phyloP scores from a whole-genome alignment of 306 rosid species.

The Arachis hypogaea region DNA sequence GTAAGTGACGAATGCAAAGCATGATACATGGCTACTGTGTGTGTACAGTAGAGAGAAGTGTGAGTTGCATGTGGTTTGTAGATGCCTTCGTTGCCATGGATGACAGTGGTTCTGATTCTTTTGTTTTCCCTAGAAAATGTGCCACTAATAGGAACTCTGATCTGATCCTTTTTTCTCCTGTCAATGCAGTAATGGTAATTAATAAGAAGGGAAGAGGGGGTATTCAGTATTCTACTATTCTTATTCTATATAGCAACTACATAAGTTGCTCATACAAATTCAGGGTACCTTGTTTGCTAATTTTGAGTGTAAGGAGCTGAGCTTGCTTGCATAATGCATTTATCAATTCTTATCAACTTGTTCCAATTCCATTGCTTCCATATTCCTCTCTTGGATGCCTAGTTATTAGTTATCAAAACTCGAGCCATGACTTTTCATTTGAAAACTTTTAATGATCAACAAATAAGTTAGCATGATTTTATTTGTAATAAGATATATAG shows the following conservation, averaged over 20 bases:
- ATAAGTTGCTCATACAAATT: slow-evolving; percentile 10
- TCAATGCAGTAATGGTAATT: not conserved
- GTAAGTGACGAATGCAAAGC: slow-evolving; percentile 37
- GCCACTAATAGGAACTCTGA: not conserved
- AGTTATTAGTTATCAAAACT: too few species aligned
- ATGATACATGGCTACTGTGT: not conserved
- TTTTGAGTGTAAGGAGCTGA: not conserved
- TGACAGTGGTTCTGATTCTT: slow-evolving; percentile 7
- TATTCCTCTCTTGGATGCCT: too few species aligned
- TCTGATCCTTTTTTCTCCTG: too few species aligned
- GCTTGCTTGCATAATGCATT: too few species aligned
- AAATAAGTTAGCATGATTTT: too few species aligned
- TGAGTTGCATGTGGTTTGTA: slow-evolving; percentile 21
- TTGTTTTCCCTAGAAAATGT: slow-evolving; percentile 37
- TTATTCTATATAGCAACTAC: not conserved
- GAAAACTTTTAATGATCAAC: too few species aligned
- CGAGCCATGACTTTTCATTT: too few species aligned
- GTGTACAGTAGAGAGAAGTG: slow-evolving; percentile 4
- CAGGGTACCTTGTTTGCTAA: not conserved
- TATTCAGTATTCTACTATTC: too few species aligned
- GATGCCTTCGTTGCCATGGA: slow-evolving; percentile 23
- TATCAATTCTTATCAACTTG: too few species aligned
- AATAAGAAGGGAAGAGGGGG: not conserved
- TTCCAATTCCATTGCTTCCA: too few species aligned
- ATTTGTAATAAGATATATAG: too few species aligned